Conservation (phyloP, 768 basidiomycete species). For the Pisolithus sp. region DNA sequence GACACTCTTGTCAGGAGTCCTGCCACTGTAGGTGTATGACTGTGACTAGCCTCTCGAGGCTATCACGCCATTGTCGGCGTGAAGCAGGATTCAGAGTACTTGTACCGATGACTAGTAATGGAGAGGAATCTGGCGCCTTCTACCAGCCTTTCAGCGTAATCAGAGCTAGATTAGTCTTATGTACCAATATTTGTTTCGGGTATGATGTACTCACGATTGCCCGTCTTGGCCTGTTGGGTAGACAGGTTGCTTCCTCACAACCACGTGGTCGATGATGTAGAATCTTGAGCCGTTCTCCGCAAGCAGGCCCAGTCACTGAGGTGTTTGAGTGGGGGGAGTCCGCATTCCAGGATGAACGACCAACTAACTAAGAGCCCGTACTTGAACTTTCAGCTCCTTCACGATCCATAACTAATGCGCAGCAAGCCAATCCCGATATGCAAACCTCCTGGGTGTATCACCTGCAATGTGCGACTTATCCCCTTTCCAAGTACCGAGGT, state of each 20-base stretch:
- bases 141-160: too few relatives aligned
- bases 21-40: too few relatives aligned
- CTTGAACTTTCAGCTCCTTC: constrained; percentile 19
- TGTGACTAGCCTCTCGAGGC: too few relatives aligned
- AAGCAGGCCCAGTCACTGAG: constrained; percentile 42
- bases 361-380: constrained; percentile 8
- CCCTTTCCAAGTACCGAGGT: too few relatives aligned
- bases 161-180: background rate
- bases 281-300: constrained; percentile 13
- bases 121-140: too few relatives aligned
- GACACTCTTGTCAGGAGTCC: too few relatives aligned
- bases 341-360: constrained; percentile 37
- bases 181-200: background rate
- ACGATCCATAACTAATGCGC: constrained; percentile 33
- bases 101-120: too few relatives aligned
- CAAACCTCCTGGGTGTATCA: too few relatives aligned
- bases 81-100: too few relatives aligned
- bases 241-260: background rate
- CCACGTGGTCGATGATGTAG: constrained; percentile 7
- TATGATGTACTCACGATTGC: constrained; percentile 19
- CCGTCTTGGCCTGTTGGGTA: constrained; percentile 2
- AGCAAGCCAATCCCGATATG: too few relatives aligned
- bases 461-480: too few relatives aligned
- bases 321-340: constrained; percentile 83
- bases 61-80: too few relatives aligned